Percentiles rank a stretch among this genome's conserved stretches.
Conservation (phyloP, 345 rosid genomes). For the Rubroshorea leprosula region DNA sequence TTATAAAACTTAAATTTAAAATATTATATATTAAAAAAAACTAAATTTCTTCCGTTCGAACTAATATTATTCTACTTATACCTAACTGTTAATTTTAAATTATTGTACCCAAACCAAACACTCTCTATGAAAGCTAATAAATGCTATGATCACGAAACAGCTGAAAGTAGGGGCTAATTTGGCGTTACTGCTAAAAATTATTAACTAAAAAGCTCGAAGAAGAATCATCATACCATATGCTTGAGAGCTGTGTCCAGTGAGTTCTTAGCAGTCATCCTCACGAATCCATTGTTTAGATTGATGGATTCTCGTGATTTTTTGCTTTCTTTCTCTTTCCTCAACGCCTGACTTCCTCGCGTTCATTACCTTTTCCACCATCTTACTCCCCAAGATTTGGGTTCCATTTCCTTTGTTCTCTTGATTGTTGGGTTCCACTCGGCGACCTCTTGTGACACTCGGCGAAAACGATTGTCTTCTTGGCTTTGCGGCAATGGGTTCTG, state of each 20-base stretch:
- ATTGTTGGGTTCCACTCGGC: slow-evolving; percentile 22
- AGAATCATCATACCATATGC: slow-evolving; percentile 3
- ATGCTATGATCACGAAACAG: too few relatives aligned
- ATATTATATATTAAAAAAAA: too few relatives aligned
- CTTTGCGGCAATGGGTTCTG: slow-evolving; percentile 8
- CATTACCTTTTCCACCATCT: slow-evolving; percentile 59
- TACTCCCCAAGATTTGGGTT: slow-evolving; percentile 44
- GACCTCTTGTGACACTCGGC: slow-evolving; percentile 34
- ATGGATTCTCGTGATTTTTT: slow-evolving; percentile 14
- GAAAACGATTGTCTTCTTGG: slow-evolving; percentile 46
- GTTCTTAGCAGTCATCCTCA: slow-evolving; percentile 6
- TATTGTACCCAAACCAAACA: too few relatives aligned
- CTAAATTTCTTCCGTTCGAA: too few relatives aligned
- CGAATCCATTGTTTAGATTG: slow-evolving; percentile 14
- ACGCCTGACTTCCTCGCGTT: slow-evolving; percentile 36
- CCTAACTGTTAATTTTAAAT: too few relatives aligned
- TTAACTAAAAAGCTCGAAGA: too few relatives aligned
- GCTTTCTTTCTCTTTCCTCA: slow-evolving; percentile 22
- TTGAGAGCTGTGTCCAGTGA: slow-evolving; percentile 2
- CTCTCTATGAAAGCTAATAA: too few relatives aligned
- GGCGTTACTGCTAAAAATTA: too few relatives aligned
- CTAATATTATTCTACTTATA: too few relatives aligned
- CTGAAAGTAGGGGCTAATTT: too few relatives aligned
- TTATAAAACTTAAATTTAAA: too few relatives aligned
- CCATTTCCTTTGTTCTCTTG: slow-evolving; percentile 14